Evolutionary conservation across 1,284 basidiomycete genomes (phyloP).

Genomic region (Serendipita sp.): DNA sequence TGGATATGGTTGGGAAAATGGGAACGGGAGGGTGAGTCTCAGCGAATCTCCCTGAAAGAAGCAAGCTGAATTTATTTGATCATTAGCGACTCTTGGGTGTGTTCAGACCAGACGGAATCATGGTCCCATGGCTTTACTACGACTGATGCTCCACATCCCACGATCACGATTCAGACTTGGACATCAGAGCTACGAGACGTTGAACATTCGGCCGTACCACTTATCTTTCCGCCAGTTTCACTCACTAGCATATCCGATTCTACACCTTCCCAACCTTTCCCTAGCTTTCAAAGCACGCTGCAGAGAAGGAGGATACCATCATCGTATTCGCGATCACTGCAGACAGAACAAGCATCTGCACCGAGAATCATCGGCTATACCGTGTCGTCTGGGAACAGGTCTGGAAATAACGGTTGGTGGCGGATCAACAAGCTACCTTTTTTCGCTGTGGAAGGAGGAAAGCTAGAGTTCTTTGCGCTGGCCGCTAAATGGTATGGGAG

Average conservation of each 20-base stretch:
- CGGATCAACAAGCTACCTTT: not conserved
- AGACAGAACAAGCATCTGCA: not conserved
- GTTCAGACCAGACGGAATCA: not conserved
- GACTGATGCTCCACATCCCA: not conserved
- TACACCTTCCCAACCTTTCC: not conserved
- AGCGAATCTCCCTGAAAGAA: not conserved
- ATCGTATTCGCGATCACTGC: not conserved
- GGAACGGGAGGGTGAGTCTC: not conserved
- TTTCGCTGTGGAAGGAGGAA: not conserved
- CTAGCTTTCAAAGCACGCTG: not conserved
- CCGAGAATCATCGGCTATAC: not conserved
- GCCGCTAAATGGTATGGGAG: constrained; percentile 1
- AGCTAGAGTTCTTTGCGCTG: not conserved
- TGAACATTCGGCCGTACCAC: not conserved
- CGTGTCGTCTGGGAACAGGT: not conserved
- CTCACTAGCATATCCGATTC: not conserved
- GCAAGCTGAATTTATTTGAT: not conserved
- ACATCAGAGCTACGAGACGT: not conserved
- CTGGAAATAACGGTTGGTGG: constrained; percentile 3
- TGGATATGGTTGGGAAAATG: not conserved
- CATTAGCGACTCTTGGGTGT: not conserved
- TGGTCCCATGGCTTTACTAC: not conserved
- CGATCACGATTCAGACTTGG: not conserved
- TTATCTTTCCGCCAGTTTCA: not conserved
- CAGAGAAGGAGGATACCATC: not conserved